Conservation (phyloP, 768 basidiomycete genomes). For the Podaxis rugospora region DNA sequence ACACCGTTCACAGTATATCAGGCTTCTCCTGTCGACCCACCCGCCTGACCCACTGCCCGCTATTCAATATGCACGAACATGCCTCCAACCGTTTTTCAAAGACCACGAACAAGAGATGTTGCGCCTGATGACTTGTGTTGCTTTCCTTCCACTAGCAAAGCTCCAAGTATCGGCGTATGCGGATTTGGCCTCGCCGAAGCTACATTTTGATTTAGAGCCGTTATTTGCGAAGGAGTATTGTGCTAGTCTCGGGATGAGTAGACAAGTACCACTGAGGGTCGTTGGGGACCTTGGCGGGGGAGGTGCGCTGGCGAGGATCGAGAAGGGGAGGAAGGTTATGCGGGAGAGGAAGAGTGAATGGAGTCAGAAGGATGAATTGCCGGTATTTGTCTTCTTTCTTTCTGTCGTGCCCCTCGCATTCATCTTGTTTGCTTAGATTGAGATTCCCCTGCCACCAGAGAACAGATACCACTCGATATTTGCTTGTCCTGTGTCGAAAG, state of each 20-base stretch:
- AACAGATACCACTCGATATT: conserved; percentile 97
- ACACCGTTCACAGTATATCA: conserved; percentile 87
- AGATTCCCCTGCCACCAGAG: conserved; percentile 81
- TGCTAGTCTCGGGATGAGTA: conserved; percentile 80
- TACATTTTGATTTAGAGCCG: conserved; percentile 76
- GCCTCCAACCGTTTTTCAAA: conserved; percentile 59
- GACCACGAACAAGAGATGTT: conserved; percentile 61
- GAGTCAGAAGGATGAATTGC: conserved; percentile 84
- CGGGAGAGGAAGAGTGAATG: conserved; percentile 91
- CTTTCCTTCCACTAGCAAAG: conserved; percentile 64
- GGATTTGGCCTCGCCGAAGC: conserved; percentile 63
- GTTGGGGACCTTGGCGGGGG: conserved; percentile 92
- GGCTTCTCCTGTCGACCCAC: conserved; percentile 61
- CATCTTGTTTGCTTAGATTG: conserved; percentile 58
- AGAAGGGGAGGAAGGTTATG: conserved; percentile 93
- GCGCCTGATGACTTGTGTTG: conserved; percentile 64
- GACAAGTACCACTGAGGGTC: conserved; percentile 82
- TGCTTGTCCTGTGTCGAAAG: conserved; percentile 96
- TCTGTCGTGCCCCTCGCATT: not conserved
- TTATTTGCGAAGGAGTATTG: conserved; percentile 91
- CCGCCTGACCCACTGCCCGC: conserved; percentile 56
- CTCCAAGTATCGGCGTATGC: conserved; percentile 71
- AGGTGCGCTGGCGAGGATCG: conserved; percentile 86
- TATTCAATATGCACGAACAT: conserved; percentile 67
- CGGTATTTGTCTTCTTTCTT: conserved; percentile 42